Conservation (phyloP, 176 grass and related monocot genomes). For the Triticum dicoccoides region DNA sequence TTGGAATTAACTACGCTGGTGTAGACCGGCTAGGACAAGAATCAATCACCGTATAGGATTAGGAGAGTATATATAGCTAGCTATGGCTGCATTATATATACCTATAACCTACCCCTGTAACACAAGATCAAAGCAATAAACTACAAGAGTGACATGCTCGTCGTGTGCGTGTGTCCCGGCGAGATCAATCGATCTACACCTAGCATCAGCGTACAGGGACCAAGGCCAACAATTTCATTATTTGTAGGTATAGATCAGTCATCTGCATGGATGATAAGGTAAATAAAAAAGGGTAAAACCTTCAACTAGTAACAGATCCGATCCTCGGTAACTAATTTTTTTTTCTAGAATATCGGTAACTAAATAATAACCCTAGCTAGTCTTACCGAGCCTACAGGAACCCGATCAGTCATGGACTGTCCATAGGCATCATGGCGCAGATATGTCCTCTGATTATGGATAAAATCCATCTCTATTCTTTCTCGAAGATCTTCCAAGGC, state of each 20-base stretch:
- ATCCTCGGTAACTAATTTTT: background rate
- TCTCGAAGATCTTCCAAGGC: background rate
- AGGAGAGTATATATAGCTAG: too few relatives aligned
- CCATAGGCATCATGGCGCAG: background rate
- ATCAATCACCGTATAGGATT: too few relatives aligned
- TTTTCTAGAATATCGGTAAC: background rate
- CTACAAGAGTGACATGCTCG: too few relatives aligned
- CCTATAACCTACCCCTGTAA: too few relatives aligned
- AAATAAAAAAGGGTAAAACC: background rate
- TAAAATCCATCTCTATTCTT: background rate
- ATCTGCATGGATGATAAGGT: background rate
- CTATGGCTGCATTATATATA: too few relatives aligned
- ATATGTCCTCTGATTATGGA: background rate
- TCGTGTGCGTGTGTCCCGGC: too few relatives aligned
- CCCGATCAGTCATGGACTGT: background rate
- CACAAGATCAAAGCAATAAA: too few relatives aligned
- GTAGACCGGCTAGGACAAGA: too few relatives aligned
- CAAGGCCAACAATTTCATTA: background rate
- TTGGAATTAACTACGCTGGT: too few relatives aligned
- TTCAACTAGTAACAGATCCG: background rate
- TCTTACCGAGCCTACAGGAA: constrained; percentile 19
- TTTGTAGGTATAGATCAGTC: background rate
- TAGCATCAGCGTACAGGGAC: too few relatives aligned
- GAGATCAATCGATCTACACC: too few relatives aligned
- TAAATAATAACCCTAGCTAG: background rate